Percentiles rank a stretch among this genome's conserved stretches.
phyloP scores from a whole-genome alignment of 305 asterid species.

The Fraxinus sp. region DNA sequence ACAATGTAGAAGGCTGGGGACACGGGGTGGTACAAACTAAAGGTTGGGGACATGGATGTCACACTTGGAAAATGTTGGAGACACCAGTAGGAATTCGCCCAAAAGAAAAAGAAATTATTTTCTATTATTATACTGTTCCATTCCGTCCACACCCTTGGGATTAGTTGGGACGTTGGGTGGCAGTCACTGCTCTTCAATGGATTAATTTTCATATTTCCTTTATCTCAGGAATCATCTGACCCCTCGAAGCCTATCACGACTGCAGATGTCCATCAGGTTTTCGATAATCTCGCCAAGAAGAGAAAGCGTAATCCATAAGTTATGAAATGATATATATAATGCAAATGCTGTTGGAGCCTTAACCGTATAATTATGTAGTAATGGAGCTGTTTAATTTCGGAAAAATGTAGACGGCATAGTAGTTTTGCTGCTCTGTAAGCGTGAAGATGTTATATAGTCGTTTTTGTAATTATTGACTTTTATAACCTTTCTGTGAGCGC shows the following conservation, averaged over 20 bases:
- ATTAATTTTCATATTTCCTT: not conserved
- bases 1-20: not conserved
- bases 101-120: not conserved
- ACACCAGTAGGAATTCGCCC: too few relatives aligned
- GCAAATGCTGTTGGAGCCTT: not conserved
- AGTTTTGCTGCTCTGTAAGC: slow-evolving; percentile 5
- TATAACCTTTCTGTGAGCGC: not conserved
- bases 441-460: slow-evolving; percentile 10
- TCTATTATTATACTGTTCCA: not conserved
- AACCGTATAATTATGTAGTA: slow-evolving; percentile 14
- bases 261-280: slow-evolving; percentile 81
- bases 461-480: slow-evolving; percentile 21
- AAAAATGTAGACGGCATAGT: slow-evolving; percentile 1
- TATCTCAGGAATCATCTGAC: slow-evolving; percentile 67
- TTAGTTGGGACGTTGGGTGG: not conserved
- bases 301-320: slow-evolving; percentile 58
- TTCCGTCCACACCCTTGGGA: not conserved
- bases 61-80: not conserved
- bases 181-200: not conserved
- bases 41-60: not conserved
- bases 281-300: slow-evolving; percentile 87
- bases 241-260: slow-evolving; percentile 78
- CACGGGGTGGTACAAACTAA: not conserved
- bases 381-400: not conserved
- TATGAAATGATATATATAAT: slow-evolving; percentile 1